Percentiles rank a stretch among this genome's conserved stretches.
These are phyloP conservation scores for Henningerozyma blattae DNA, from an alignment of 805 yeast genomes.

Conservation along the genomic window DNA sequence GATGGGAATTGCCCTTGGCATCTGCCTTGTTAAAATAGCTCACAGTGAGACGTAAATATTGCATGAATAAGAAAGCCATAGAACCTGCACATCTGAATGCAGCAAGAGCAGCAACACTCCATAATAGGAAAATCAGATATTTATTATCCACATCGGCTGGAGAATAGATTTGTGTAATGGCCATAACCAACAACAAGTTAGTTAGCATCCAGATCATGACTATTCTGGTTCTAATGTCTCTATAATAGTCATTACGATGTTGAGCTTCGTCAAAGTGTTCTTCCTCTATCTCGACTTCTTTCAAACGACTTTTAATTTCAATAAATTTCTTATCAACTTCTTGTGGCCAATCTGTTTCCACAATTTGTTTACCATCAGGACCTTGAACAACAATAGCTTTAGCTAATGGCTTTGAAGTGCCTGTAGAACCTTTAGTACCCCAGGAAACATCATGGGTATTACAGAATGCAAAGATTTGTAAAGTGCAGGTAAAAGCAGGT, in stretches of 20 bases:
- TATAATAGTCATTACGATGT: constrained; percentile 69
- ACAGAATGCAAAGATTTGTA: constrained; percentile 94
- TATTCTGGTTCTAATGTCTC: constrained; percentile 89
- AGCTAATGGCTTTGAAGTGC: constrained; percentile 56
- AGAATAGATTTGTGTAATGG: constrained; percentile 71
- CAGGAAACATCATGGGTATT: constrained; percentile 97
- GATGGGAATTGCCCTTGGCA: constrained; percentile 19
- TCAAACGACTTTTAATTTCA: constrained; percentile 26
- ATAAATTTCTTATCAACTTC: constrained; percentile 27
- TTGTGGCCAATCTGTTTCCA: constrained; percentile 39
- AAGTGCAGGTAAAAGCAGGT: constrained; percentile 84
- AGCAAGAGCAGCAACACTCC: constrained; percentile 86
- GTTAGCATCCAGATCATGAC: constrained; percentile 90
- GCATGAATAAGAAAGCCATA: constrained; percentile 42
- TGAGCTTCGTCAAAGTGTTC: constrained; percentile 19
- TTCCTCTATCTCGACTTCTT: constrained; percentile 23
- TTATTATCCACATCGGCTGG: constrained; percentile 57
- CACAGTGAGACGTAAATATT: constrained; percentile 28
- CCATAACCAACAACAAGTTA: constrained; percentile 72
- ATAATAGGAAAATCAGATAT: constrained; percentile 72
- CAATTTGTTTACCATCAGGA: constrained; percentile 74
- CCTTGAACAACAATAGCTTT: constrained; percentile 73
- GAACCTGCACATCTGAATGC: constrained; percentile 78
- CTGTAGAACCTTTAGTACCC: constrained; percentile 96
- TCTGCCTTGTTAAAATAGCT: constrained; percentile 30